Percentiles rank a stretch among this genome's conserved stretches.
Conservation (phyloP, 768 basidiomycete genomes). For the Cyclocybe aegerita region DNA sequence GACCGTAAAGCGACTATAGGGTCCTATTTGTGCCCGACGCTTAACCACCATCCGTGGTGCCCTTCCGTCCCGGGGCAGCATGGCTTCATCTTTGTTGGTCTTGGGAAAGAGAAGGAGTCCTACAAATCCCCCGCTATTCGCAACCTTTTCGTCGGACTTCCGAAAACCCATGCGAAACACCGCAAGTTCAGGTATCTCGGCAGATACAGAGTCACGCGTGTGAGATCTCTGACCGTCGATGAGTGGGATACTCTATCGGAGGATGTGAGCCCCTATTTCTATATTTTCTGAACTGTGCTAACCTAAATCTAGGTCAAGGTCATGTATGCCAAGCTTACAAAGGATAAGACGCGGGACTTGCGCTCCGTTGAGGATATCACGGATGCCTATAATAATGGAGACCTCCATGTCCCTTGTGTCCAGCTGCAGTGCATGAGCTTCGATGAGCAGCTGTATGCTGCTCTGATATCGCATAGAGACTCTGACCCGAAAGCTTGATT, state of each 20-base stretch:
- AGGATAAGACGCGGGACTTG: slow-evolving; percentile 35
- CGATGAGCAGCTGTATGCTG: slow-evolving; percentile 37
- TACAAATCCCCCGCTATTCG: slow-evolving; percentile 39
- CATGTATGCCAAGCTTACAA: slow-evolving; percentile 37
- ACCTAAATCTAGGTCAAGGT: slow-evolving; percentile 25
- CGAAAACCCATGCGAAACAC: slow-evolving; percentile 20
- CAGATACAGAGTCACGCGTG: slow-evolving; percentile 41
- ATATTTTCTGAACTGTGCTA: background rate
- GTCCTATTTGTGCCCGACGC: slow-evolving; percentile 49
- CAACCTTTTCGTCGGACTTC: slow-evolving; percentile 45
- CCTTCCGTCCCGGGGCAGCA: slow-evolving; percentile 47
- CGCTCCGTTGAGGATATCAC: slow-evolving; percentile 32
- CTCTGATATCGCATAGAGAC: slow-evolving; percentile 19
- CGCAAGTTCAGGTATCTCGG: slow-evolving; percentile 47
- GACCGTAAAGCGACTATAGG: slow-evolving; percentile 31
- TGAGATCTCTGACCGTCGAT: slow-evolving; percentile 35
- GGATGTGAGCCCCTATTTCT: slow-evolving; percentile 28
- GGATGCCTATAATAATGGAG: slow-evolving; percentile 44
- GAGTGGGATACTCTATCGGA: slow-evolving; percentile 47
- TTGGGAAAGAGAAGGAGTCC: slow-evolving; percentile 42
- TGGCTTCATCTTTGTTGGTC: slow-evolving; percentile 57
- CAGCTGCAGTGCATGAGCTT: slow-evolving; percentile 45
- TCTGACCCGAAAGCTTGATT: slow-evolving; percentile 1
- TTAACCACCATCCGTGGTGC: slow-evolving; percentile 56
- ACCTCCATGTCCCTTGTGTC: slow-evolving; percentile 47